Base-by-base conservation (phyloP, 257 asterid species). In the Cinchona pubescens region DNA sequence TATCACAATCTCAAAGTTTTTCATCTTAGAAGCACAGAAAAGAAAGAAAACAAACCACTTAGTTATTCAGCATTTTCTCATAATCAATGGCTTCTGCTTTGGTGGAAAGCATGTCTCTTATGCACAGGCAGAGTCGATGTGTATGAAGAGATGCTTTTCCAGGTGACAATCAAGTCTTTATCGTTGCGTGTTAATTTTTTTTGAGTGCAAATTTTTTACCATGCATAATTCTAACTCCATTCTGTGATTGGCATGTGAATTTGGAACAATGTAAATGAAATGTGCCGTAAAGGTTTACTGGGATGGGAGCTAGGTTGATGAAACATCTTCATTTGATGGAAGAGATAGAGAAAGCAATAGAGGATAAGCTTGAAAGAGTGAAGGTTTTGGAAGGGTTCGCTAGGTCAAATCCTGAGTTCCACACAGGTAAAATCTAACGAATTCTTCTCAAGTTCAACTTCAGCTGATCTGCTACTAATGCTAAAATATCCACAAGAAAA, bases 111-210 rank as follows among this genome's bases (percentile, higher is more conserved):
- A 90, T 88, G 95, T 88, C 93, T 88, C 93, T 42, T 89, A 84
- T 53, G 91, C 89, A 0, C 53, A 85, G 84, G 80, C 89, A 88
- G 76, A 90, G 90, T 74, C 79, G 88, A 68, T 83, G 78, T 93
- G 85, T 71, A 84, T 86, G 93, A 91, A 87, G 90, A 80, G 88
- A 86, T 93, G 96, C 42, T 90, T 91, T 66, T 62, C 91, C 58
- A 93, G 95, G 98, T 88, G 86, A 68, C 15, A 25, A 67, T 59
- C 55, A 14, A 0, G 42, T 13, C 62, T 37, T 60, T 30, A 34
- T 34, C 2, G 2, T 55, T 68, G 15, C 37, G 5, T 34, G 6
- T 13, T 5, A n/a, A n/a, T 25, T 59, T 74, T 4, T 7, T 32
- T 15, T 71, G 43, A 27, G 32, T 38, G 38, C 2, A 25, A 42